Base-by-base conservation (phyloP, 148 eudicot genomes). In the Linanthus parryae region DNA sequence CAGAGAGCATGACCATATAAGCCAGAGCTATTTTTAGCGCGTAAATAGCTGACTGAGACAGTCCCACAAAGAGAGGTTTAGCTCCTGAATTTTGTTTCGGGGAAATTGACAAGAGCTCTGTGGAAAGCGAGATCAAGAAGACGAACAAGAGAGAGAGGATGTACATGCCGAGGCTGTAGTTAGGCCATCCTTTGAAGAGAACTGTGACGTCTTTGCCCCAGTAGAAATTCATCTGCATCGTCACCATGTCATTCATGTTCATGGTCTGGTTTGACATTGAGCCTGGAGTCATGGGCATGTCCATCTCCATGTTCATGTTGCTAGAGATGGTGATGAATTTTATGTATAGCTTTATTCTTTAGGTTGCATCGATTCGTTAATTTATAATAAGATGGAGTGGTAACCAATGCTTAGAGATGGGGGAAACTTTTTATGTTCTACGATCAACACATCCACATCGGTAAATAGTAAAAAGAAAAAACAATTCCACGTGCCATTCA, bases 1-100 rank as follows among this genome's bases (percentile, higher is more conserved):
- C 82, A 3, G 78, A 27, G 7, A 72, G 66, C 82, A 77, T 77
- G 4, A 72, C 75, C 63, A 73, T 15, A 67, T 77, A 69, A 15
- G 58, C 64, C 29, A 77, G 56, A 21, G 48, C 67, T 39, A 47
- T 59, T 2, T 65, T 68, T 7, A 77, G 19, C 13, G 59, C 64
- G 30, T 73, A 47, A 52, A 41, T 58, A 8, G n/a, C 18, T 0
- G 68, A 47, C 29, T 38, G 52, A 17, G 22, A 29, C 22, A 48
- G 4, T 13, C 26, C 44, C 1, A 30, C 26, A 0, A n/a, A 9
- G 2, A 52, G 0, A 2, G 71, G 74, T 7, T 28, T 33, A 7
- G 36, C 26, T 8, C 61, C 25, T 0, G 49, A 37, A 42, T 53
- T 57, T 18, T 19, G 3, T 4, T 12, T 3, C 1, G 43, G 44